Base-by-base conservation (phyloP, 2,329 filamentous ascomycete genomes). In the Rhynchosporium graminicola region DNA sequence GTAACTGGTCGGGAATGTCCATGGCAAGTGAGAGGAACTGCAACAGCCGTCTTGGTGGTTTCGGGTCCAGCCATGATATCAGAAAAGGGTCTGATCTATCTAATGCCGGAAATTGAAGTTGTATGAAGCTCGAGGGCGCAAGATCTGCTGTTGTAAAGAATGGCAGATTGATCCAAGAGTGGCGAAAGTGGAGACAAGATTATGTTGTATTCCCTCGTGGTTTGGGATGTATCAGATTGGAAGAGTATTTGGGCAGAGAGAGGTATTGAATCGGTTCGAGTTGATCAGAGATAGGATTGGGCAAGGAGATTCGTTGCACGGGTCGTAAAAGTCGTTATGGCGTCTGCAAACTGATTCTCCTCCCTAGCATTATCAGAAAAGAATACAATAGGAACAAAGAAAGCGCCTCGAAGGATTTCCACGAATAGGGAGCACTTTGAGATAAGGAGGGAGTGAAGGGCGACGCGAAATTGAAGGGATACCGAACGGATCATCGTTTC, bases 1-100 rank as follows among this genome's bases (percentile, higher is more conserved):
- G 88, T 88, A 67, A 91, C 87, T 36, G 88, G 88, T 69, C 88
- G 82, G 60, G 88, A 90, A 74, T 91, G 88, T 64, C 88, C 88
- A 76, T 91, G 88, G 76, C 88, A 91, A 67, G 88, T 91, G 72
- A 91, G 79, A 66, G 88, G 88, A 61, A 91, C 88, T 62, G 73
- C 74, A 60, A 91, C 87, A 62, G 73, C 73, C 61, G 71, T 65
- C 59, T 73, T 74, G 5, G 69, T 64, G 31, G 63, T 69, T 60
- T 71, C 72, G 31, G 61, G 63, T 40, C 51, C 67, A 45, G 67
- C 71, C 73, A 74, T 74, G 45, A 50, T 61, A 46, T 55, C 50
- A 60, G 42, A 54, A 46, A 40, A n/a, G 45, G 45, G 20, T 20
- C 20, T 20, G 20, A 33, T 52, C 50, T 43, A 42, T 59, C 57